Base-by-base conservation (phyloP, 192 early-diverging fungal genomes). In the Backusella psychrophila region DNA sequence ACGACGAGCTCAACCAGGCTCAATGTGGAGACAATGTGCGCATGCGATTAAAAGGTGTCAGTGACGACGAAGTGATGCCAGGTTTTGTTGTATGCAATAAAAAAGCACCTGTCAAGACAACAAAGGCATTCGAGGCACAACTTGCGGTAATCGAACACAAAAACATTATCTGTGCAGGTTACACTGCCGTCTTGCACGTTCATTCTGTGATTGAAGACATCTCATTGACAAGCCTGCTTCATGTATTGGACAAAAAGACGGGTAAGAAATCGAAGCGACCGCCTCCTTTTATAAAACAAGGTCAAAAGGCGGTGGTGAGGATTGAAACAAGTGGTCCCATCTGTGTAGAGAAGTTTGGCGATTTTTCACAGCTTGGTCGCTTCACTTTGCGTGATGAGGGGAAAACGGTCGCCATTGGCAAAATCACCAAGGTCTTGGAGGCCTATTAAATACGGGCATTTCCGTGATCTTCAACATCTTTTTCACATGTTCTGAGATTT, bases 311-410 rank as follows among this genome's bases (percentile, higher is more conserved):
- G 74, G 95, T 97, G 84, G 96, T 91, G 15, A 87, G 92, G 69
- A 89, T 99, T 52, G 93, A 95, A 84, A 88, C 89, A 19, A 69
- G 83, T 41, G 89, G 89, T 56, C 86, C 92, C 9, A 82, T 98
- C 21, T 97, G 96, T 75, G 82, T 97, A 6, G 98, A 99, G 82
- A 86, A 90, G 23, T 98, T 92, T 84, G 87, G 86, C 15, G 94
- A 96, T 31, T 92, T 93, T 72, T 91, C 93, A 44, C 96, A 96
- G 75, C 82, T 99, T 5, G 98, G 98, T 34, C 91, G 98, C 67
- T 98, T 99, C 83, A 99, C 97, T 15, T 87, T 99, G 36, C 93
- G 98, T 76, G 96, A 97, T 81, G 96, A 99, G 88, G 96, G 95
- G 75, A 90, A 91, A 78, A 96, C 95, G 12, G 90, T 96, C 79